Evolutionary conservation across 257 asterid species (phyloP), one percentile per base, ranked within the genome.

Genomic region (Plantago elongata): DNA sequence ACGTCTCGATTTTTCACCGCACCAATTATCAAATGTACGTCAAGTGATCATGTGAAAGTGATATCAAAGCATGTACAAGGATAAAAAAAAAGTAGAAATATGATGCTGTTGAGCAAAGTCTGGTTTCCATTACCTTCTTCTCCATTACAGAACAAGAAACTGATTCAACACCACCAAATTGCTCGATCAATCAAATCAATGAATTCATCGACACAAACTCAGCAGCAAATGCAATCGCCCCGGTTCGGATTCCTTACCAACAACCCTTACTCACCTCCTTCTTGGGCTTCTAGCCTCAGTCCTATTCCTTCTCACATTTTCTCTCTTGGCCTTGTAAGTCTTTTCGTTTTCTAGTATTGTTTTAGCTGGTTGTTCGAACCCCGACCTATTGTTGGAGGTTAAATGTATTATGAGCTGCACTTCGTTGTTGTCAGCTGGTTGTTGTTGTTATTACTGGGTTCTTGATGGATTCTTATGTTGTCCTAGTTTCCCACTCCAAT

Each of bases 401-500:
- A n/a, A n/a, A n/a, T n/a, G n/a, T n/a, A n/a, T n/a, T n/a, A n/a
- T n/a, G n/a, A n/a, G n/a, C n/a, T n/a, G n/a, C n/a, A n/a, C n/a
- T n/a, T n/a, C n/a, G n/a, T n/a, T n/a, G n/a, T n/a, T n/a, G n/a
- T n/a, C n/a, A n/a, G n/a, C n/a, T 14, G 48, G 45, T 57, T 9
- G 2, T 16, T 40, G 44, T 57, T 51, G 7, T 11, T 44, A 54
- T 5, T 34, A 59, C 14, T 1, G 34, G 34, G 49, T 43, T 63
- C 5, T 14, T 30, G 22, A 46, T 57, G 9, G 56, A 62, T 22
- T 67, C 46, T 59, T 64, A 3, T 51, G 50, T 30, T 51, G 43
- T n/a, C 12, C 16, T 37, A 92, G 99, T 80, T 89, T 67, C 99
- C 99, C 0, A 93, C 95, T 67, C 99, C 99, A 62, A 85, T 93